Base-by-base conservation (phyloP, 2,329 filamentous ascomycete species). In the Talaromyces sp. region DNA sequence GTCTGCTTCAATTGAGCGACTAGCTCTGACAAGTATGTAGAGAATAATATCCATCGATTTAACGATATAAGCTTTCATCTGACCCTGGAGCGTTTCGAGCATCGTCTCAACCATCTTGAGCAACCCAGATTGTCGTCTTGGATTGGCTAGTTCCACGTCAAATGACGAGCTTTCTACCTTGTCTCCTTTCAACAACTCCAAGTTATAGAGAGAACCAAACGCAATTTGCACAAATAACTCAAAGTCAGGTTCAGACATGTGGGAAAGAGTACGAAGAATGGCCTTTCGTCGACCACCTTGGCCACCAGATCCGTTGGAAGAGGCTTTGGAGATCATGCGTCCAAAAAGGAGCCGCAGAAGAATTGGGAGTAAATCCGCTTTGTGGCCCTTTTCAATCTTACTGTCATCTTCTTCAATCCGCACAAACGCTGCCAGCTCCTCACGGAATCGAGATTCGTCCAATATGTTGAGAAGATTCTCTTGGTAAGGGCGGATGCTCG, bases 71-170 rank as follows among this genome's bases (percentile, higher is more conserved):
- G 87, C 84, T 2, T 82, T 76, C 59, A 96, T 86, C 59, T 88
- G 88, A 5, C 84, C 86, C 59, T 93, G 92, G 40, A 98, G 84
- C 59, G 95, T 92, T 61, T 89, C 89, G 63, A 98, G 87, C 72
- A 98, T 86, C 10, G 94, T 87, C 63, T 92, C 88, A 56, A 95
- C 83, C 91, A 98, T 95, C 72, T 96, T 96, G 57, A 96, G 79
- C 72, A 97, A 87, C 80, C 96, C 95, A 62, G 95, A 85, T 74
- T 97, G 94, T 74, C 93, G 95, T 69, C 93, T 86, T 10, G 84
- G 77, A 16, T 85, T 83, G 30, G 93, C 77, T 12, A 89, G 65
- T 52, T 90, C 85, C 31, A 82, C 76, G 1, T 80, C 73, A 56
- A 92, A 84, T 0, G 81, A 72, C 60, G 83, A 78, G 56, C 85